Evolutionary conservation across 1,284 basidiomycete species (phyloP), one percentile per base, ranked within the genome.

Genomic region (Ganoderma lucidum): DNA sequence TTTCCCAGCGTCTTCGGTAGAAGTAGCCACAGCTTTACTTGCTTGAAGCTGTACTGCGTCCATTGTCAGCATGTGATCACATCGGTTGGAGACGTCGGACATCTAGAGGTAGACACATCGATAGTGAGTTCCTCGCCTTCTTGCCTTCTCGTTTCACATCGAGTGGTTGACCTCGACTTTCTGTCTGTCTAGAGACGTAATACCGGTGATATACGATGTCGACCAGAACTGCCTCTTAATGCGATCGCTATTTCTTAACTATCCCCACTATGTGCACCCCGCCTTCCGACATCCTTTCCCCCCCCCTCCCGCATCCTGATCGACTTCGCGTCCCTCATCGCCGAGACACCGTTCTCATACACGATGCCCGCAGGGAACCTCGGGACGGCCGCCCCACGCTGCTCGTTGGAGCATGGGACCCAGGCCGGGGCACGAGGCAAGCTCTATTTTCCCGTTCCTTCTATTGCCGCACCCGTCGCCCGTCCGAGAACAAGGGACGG

Each of bases 401-500:
- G 51, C 62, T 30, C 60, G 48, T 9, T 37, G 5, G 66, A 42
- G 37, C 66, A 67, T 67, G 69, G 63, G 55, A 62, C 41, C 39
- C 42, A 44, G 48, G 56, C 10, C 65, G 60, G 60, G 55, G 32
- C 60, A 61, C 56, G 64, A 63, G 67, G 63, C 56, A 39, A 35
- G 59, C 41, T 65, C 48, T 35, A 30, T 67, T 66, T 64, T 53
- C 37, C 62, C 65, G 69, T 44, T 39, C 65, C 6, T 63, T 63
- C 62, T 69, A 70, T 62, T 41, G 9, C 67, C 67, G 67, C 71
- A 67, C 56, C 51, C 65, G 15, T 56, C 64, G 63, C 62, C 63
- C 51, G 60, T 37, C 68, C 64, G 61, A 72, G 69, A 70, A 72
- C 71, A 72, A 72, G 69, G 71, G 62, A 41, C 67, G 61, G 55